Evolutionary conservation across 2,329 filamentous ascomycete genomes (phyloP).

Genomic region (Chaetomium olivaceum): DNA sequence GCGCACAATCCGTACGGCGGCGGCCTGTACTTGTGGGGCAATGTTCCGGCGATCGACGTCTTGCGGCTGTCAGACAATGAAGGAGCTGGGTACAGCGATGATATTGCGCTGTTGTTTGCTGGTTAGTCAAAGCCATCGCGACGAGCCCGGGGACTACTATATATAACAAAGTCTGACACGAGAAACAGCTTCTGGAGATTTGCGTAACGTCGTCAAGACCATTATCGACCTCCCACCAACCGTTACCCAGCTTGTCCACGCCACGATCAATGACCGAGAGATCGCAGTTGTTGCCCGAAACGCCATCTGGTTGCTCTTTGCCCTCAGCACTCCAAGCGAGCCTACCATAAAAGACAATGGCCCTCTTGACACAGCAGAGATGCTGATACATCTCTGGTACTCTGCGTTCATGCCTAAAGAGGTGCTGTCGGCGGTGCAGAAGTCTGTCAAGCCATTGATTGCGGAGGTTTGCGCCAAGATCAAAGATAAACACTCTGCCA

Average conservation of each 20-base stretch:
- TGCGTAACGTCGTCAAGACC: slow-evolving; percentile 46
- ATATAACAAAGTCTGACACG: no score
- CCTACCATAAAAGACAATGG: not conserved
- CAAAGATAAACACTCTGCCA: slow-evolving; percentile 30
- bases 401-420: slow-evolving; percentile 37
- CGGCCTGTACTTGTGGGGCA: slow-evolving; percentile 2
- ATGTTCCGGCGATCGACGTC: slow-evolving; percentile 10
- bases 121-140: not conserved
- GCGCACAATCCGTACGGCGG: no score
- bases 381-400: slow-evolving; percentile 47
- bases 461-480: slow-evolving; percentile 40
- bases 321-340: slow-evolving; percentile 24
- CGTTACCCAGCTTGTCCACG: slow-evolving; percentile 33
- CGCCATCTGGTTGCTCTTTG: slow-evolving; percentile 42
- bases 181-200: slow-evolving; percentile 45
- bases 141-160: no score
- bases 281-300: slow-evolving; percentile 44
- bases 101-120: slow-evolving; percentile 7
- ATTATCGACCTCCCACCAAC: slow-evolving; percentile 38
- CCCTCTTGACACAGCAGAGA: no score
- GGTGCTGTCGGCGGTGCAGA: slow-evolving; percentile 3
- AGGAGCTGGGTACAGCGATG: not conserved
- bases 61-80: not conserved
- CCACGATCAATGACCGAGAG: slow-evolving; percentile 45
- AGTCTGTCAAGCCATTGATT: slow-evolving; percentile 30